A percentile compares a stretch with the other conserved stretches of the same genome.
Conservation (phyloP, 148 eudicot species). For the Chenopodium quinoa region DNA sequence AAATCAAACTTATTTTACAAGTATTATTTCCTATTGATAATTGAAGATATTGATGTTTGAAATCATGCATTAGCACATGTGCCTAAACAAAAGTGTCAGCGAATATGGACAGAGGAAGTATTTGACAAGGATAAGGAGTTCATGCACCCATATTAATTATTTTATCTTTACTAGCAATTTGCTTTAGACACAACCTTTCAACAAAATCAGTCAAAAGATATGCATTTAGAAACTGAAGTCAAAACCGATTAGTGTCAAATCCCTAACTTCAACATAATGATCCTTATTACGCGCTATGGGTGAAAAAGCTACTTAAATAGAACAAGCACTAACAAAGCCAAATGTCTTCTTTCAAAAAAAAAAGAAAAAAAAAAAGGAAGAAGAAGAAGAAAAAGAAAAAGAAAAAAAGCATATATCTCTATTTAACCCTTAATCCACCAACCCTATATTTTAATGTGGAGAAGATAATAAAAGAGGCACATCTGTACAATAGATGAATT, state of each 20-base stretch:
- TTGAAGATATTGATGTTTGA: too few species aligned
- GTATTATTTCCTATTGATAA: too few species aligned
- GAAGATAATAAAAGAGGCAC: neutral
- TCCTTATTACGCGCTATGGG: neutral
- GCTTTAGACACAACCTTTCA: neutral
- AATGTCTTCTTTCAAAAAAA: too few species aligned
- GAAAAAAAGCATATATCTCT: neutral
- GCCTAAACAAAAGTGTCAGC: too few species aligned
- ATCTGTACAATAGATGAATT: neutral
- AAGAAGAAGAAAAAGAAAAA: too few species aligned
- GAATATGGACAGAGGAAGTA: too few species aligned
- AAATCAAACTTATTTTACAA: too few species aligned
- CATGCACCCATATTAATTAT: neutral
- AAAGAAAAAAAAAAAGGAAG: too few species aligned
- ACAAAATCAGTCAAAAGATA: neutral
- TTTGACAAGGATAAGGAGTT: neutral
- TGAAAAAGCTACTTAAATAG: too few species aligned
- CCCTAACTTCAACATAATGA: neutral
- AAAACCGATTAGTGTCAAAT: too few species aligned
- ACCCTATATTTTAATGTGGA: neutral
- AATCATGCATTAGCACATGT: too few species aligned
- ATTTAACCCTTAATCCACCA: neutral
- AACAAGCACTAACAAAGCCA: too few species aligned
- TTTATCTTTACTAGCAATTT: neutral
- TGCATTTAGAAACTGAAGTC: neutral